phyloP scores from a whole-genome alignment of 2,329 filamentous ascomycete genomes.

The Knoxdaviesia capensis region DNA sequence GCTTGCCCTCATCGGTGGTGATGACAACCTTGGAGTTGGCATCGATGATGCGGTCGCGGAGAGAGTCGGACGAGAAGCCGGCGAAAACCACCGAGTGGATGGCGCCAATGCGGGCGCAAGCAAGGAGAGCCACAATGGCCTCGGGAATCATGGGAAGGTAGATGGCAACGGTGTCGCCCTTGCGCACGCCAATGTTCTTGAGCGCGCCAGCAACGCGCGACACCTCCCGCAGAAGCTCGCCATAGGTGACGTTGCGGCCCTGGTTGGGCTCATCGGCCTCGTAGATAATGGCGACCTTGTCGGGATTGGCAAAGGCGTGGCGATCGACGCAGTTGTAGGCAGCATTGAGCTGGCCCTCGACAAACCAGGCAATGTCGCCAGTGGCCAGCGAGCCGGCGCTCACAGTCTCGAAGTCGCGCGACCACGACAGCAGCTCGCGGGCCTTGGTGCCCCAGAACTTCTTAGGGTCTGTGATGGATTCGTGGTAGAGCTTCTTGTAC shows the following conservation, averaged over 20 bases:
- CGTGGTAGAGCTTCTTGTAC: conserved; percentile 47
- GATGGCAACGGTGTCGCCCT: conserved; percentile 91
- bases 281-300: conserved; percentile 94
- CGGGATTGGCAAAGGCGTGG: conserved; percentile 83
- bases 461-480: conserved; percentile 78
- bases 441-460: conserved; percentile 80
- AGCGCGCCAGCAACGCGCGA: conserved; percentile 72
- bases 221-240: conserved; percentile 82
- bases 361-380: conserved; percentile 86
- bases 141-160: conserved; percentile 99
- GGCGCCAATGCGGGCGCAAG: conserved; percentile 79
- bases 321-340: conserved; percentile 96
- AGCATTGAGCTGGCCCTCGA: conserved; percentile 84
- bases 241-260: conserved; percentile 79
- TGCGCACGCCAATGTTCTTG: conserved; percentile 89
- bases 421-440: conserved; percentile 78
- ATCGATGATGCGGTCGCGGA: conserved; percentile 86
- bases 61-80: conserved; percentile 89
- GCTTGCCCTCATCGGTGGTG: conserved; percentile 93
- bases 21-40: conserved; percentile 85
- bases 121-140: conserved; percentile 76
- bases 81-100: conserved; percentile 96
- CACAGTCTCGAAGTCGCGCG: conserved; percentile 80
- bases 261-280: conserved; percentile 82
- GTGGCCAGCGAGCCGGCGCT: conserved; percentile 52